A percentile compares a stretch with the other conserved stretches of the same genome.
These are phyloP conservation scores for Ochetophila trinervis DNA, from an alignment of 306 rosid genomes.

Conservation along the genomic window DNA sequence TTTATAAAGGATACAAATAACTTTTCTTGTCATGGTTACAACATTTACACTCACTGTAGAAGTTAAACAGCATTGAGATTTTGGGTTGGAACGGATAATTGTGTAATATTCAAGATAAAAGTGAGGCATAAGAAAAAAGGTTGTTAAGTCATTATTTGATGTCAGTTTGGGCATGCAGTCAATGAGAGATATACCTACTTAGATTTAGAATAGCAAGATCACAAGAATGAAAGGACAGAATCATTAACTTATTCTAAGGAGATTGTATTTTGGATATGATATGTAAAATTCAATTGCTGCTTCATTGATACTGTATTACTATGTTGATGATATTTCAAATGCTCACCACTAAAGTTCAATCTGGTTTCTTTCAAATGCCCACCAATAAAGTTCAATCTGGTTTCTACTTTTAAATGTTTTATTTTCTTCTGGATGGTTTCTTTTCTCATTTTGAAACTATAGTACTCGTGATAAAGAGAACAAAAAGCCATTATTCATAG, in stretches of 20 bases:
- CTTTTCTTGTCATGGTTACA: not conserved
- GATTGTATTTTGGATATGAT: not conserved
- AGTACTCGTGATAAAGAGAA: too few species aligned
- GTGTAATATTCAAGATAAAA: not conserved
- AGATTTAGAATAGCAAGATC: not conserved
- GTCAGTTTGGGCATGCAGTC: too few species aligned
- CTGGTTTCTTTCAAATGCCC: too few species aligned
- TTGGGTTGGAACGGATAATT: not conserved
- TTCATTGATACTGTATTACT: not conserved
- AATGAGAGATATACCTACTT: not conserved
- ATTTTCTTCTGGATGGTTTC: too few species aligned
- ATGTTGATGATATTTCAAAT: too few species aligned
- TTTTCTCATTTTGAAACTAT: too few species aligned
- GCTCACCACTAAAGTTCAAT: too few species aligned
- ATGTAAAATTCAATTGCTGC: not conserved
- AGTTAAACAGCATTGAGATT: not conserved
- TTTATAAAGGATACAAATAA: not conserved
- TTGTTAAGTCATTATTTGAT: too few species aligned
- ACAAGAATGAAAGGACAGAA: not conserved
- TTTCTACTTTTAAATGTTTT: too few species aligned
- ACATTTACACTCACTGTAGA: not conserved
- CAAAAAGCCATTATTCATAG: too few species aligned
- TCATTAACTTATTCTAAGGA: not conserved
- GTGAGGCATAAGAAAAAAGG: not conserved
- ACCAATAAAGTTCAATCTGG: too few species aligned